A percentile compares a stretch with the other conserved stretches of the same genome.
Conservation (phyloP, 2,329 filamentous ascomycete genomes). For the Pseudogymnoascus sp. region DNA sequence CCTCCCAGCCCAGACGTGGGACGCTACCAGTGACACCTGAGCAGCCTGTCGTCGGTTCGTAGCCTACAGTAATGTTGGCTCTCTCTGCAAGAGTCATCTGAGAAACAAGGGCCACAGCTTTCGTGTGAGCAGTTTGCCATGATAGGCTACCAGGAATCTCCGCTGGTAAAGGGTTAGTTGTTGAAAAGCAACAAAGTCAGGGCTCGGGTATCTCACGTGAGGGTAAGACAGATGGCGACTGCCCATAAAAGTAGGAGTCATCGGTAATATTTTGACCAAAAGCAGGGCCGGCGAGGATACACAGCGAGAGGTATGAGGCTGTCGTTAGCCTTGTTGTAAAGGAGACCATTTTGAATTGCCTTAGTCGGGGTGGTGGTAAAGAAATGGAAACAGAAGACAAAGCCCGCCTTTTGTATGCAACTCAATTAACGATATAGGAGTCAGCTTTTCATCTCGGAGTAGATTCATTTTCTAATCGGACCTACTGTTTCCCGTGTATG, state of each 20-base stretch:
- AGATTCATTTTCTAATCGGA: not conserved
- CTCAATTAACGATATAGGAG: not conserved
- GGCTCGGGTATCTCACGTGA: conserved; percentile 23
- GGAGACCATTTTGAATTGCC: not conserved
- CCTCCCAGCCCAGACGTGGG: conserved; percentile 61
- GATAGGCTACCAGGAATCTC: not conserved
- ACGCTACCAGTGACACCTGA: conserved; percentile 48
- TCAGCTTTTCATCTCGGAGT: not conserved
- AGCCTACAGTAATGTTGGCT: conserved; percentile 89
- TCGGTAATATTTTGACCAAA: conserved; percentile 25
- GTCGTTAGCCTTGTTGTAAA: not conserved
- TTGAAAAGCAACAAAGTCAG: not conserved
- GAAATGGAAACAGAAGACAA: not conserved
- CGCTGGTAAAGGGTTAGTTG: not conserved
- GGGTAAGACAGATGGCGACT: conserved; percentile 32
- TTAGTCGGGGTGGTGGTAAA: not conserved
- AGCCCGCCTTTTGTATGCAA: not conserved
- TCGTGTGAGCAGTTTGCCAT: not conserved
- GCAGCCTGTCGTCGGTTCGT: conserved; percentile 55
- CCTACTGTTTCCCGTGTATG: not conserved
- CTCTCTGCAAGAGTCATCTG: conserved; percentile 85
- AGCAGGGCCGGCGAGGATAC: not conserved
- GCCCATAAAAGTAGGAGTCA: conserved; percentile 31
- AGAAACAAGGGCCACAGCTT: conserved; percentile 47
- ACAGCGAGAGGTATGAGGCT: not conserved